Base-by-base conservation (phyloP, 495 filamentous ascomycete genomes). In the Trichoderma orchidacearum region DNA sequence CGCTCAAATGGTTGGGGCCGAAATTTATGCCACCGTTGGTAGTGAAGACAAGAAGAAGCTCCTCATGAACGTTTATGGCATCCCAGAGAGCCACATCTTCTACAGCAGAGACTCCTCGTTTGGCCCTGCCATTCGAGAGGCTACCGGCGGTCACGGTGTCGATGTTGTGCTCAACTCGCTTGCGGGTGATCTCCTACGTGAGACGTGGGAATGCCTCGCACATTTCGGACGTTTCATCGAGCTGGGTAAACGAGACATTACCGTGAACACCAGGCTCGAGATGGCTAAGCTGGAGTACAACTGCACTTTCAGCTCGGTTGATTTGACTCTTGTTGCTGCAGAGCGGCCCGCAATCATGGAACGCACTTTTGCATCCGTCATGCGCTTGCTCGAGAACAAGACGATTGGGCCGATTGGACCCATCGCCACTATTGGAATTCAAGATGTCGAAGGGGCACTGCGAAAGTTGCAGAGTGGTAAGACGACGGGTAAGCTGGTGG, bases 161-260 rank as follows among this genome's bases (percentile, higher is more conserved):
- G 84, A 87, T 60, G 74, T 87, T 0, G 67, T 86, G 5, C 60
- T 89, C 13, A 87, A 86, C 64, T 83, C 79, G 3, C 62, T 86
- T 9, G 60, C 66, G 0, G 75, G 73, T 3, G 70, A 75, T 12
- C 64, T 60, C 4, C 64, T 75, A 11, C 65, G 67, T 12, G 70
- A 73, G 55, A 72, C 72, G n/a, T 80, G 74, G 74, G 67, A 68
- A 29, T 75, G 72, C 61, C 60, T 76, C 25, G 67, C 64, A 61
- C 70, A 70, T 21, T 79, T 79, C 58, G 75, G 75, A 5, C 70
- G 69, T 30, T 68, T 79, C 50, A 60, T 79, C 18, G 71, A 77
- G 51, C 70, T 77, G 32, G 68, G 71, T 13, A 69, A 68, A 34
- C 67, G 64, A 3, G 74, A 77, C 50, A 65, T 64, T 38, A 63